Conservation (phyloP, 441 rosid species). For the Eutrema salsugineum region DNA sequence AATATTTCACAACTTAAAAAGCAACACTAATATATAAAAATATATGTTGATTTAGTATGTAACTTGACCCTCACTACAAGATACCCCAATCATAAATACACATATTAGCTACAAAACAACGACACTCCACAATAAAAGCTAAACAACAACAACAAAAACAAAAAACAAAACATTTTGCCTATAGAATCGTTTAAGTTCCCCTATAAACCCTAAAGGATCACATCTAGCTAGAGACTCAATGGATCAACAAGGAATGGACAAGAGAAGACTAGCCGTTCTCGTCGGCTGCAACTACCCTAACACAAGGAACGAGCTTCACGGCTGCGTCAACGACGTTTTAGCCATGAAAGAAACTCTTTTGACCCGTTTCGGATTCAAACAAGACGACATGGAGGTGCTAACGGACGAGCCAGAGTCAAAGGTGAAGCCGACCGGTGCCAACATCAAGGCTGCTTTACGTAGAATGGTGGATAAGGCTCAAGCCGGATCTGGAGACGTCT, state of each 20-base stretch:
- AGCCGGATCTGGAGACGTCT: slow-evolving; percentile 35
- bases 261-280: slow-evolving; percentile 57
- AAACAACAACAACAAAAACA: not conserved
- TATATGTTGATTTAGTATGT: not conserved
- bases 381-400: slow-evolving; percentile 60
- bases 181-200: not conserved
- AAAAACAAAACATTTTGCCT: not conserved
- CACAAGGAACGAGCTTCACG: slow-evolving; percentile 80
- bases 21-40: slow-evolving; percentile 1
- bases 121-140: not conserved
- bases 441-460: slow-evolving; percentile 56
- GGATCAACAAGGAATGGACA: slow-evolving; percentile 38
- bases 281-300: slow-evolving; percentile 86
- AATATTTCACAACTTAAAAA: slow-evolving; percentile 12
- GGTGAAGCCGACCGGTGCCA: slow-evolving; percentile 75
- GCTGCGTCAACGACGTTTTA: slow-evolving; percentile 84
- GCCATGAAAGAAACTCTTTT: slow-evolving; percentile 60
- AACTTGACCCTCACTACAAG: slow-evolving; percentile 28
- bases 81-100: slow-evolving; percentile 24
- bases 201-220: not conserved
- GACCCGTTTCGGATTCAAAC: slow-evolving; percentile 62
- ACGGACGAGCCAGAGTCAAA: slow-evolving; percentile 63
- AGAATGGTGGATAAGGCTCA: slow-evolving; percentile 56
- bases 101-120: slow-evolving; percentile 9
- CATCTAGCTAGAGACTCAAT: not conserved